Base-by-base conservation (phyloP, 306 rosid genomes). In the Potentilla sterilis region DNA sequence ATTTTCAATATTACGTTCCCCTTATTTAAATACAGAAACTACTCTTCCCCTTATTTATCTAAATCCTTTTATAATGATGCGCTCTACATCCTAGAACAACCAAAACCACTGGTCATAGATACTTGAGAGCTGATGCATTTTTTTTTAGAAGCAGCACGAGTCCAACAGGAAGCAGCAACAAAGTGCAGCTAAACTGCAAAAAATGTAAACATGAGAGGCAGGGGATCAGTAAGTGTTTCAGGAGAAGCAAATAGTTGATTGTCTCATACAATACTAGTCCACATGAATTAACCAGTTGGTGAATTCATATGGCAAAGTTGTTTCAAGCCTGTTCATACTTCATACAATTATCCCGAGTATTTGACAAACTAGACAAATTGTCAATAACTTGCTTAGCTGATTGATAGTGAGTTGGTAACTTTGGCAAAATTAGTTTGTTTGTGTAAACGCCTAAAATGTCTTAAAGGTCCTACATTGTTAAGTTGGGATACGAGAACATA, bases 161-260 rank as follows among this genome's bases (percentile, higher is more conserved):
- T 74, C 77, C 69, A 74, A 19, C 64, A 74, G 7, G 69, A 65
- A 74, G 77, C 77, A 74, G 69, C 77, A 74, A 44, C 77, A 74
- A 43, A 74, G 37, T 58, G 58, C 77, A 43, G 77, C 77, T 43
- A 74, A 43, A 74, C 77, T 74, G 77, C 55, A 74, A 43, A 28
- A 28, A 10, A 10, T 43, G 32, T 6, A 73, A 9, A 40, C 43
- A 15, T 28, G 57, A 42, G 32, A 24, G 49, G 32, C 9, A 38
- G 76, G 51, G 38, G 37, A 62, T 55, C 8, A 55, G 66, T 22
- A 32, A 28, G 16, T 12, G 28, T 6, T 61, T 4, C 6, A 62
- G 67, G 42, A 34, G 65, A 57, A 22, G 37, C 37, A 16, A 10
- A 11, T 9, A 28, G 38, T 59, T 24, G 6, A 59, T 24, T 12